Evolutionary conservation across 768 basidiomycete genomes (phyloP), one percentile per base, ranked within the genome.

Genomic region (Suillus spraguei): DNA sequence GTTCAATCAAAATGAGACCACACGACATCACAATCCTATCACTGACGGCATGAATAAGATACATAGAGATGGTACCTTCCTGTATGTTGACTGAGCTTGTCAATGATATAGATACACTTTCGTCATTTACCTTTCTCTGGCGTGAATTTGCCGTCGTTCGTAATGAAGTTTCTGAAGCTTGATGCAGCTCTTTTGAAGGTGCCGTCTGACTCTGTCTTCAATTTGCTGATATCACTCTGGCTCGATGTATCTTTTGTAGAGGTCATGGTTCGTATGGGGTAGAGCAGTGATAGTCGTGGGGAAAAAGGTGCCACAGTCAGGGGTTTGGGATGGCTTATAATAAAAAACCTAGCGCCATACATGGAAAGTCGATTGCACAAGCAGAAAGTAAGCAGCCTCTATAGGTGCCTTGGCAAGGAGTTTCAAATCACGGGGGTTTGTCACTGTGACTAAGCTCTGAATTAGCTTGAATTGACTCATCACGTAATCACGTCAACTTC

Each of bases 11-110:
- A 11, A n/a, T 20, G 11, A 28, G 52, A 33, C 22, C 32, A 17
- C 8, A 20, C 44, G 60, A 35, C 16, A 17, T 20, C 20, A 33
- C 14, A 36, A 52, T 32, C 14, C 10, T 13, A 22, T n/a, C 52
- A 68, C 89, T 73, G 66, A 93, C 91, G 95, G 70, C 95, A 98
- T 2, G 90, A 87, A 66, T 88, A 87, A 5, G 91, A 91, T 63
- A 97, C 92, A 69, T 93, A 97, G 67, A 97, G 91, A 68, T 92
- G 92, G 74, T 98, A 98, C 52, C 96, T 89, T 64, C 87, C 94
- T 94, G 52, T 59, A 60, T 32, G 33, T 56, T 14, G 56, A 22
- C 2, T 39, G n/a, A 55, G 24, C 7, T 33, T 33, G 35, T 55
- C 20, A 11, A 41, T 6, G 17, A 39, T 6, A 58, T 20, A 13